Percentiles rank a stretch among this genome's conserved stretches.
phyloP scores from a whole-genome alignment of 208 protist genomes.

The Kentomonas sorsogonicus region DNA sequence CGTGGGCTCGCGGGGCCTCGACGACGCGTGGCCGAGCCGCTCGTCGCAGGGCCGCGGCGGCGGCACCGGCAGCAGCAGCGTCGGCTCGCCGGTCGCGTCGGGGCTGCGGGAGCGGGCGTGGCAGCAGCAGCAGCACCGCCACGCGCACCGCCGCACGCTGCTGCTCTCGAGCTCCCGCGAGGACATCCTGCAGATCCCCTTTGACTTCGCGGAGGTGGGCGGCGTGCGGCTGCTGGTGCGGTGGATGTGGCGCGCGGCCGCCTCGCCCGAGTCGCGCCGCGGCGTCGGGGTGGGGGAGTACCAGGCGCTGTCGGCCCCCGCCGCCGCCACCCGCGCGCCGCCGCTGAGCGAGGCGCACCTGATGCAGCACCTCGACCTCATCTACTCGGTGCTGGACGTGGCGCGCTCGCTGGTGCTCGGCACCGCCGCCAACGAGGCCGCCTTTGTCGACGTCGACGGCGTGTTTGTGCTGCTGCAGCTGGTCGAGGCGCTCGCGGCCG shows the following conservation, averaged over 20 bases:
- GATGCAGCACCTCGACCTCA: conserved; percentile 5
- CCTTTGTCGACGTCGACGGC: conserved; percentile 46
- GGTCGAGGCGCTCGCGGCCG: conserved; percentile 17
- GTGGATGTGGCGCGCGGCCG: too few species aligned
- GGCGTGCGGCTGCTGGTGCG: conserved; percentile 18
- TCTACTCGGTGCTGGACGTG: conserved; percentile 7
- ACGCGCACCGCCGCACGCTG: too few species aligned
- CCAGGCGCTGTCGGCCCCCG: too few species aligned
- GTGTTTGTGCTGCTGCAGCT: conserved; percentile 16
- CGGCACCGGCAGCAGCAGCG: conserved; percentile 12
- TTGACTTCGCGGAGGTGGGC: conserved; percentile 10
- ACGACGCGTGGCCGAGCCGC: too few species aligned
- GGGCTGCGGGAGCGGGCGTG: too few species aligned
- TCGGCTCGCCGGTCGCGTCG: background rate
- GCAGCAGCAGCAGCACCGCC: too few species aligned
- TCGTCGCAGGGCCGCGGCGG: background rate
- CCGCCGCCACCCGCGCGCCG: conserved; percentile 8
- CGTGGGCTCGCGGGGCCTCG: too few species aligned
- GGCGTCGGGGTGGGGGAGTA: background rate
- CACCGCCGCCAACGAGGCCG: conserved; percentile 22
- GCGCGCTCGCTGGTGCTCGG: conserved; percentile 16
- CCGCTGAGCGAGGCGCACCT: conserved; percentile 15
- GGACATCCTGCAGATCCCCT: conserved; percentile 4
- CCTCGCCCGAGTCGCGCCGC: too few species aligned
- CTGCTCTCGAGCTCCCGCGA: background rate